Conservation (phyloP, 2,329 filamentous ascomycete genomes). For the Ophiocordyceps camponoti-saundersi region DNA sequence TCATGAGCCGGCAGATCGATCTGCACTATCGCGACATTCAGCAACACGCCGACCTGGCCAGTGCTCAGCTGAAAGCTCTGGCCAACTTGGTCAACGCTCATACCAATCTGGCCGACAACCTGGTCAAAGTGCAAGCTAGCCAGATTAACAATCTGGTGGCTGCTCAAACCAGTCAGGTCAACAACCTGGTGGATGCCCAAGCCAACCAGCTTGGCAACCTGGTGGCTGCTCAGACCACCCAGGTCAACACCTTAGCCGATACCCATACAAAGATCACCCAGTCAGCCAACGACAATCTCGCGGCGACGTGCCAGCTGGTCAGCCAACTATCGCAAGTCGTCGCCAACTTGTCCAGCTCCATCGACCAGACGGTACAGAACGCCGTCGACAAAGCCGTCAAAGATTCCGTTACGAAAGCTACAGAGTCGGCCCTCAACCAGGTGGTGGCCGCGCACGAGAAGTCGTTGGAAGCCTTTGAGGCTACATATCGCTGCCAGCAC, state of each 20-base stretch:
- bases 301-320: neutral
- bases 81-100: neutral
- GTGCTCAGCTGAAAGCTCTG: slow-evolving; percentile 3
- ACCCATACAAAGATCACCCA: neutral
- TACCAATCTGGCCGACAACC: neutral
- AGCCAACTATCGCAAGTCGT: neutral
- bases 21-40: slow-evolving; percentile 7
- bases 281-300: slow-evolving; percentile 7
- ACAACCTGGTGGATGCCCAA: neutral
- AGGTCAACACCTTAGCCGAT: neutral
- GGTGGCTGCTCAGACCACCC: slow-evolving; percentile 1
- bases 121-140: too few species aligned
- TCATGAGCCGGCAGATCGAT: slow-evolving; percentile 11
- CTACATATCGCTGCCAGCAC: slow-evolving; percentile 4
- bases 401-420: slow-evolving; percentile 2
- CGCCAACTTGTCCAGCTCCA: slow-evolving; percentile 1
- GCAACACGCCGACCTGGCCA: slow-evolving; percentile 5
- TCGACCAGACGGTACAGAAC: slow-evolving; percentile 9
- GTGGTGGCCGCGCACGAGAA: slow-evolving; percentile 1
- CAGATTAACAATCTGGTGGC: neutral
- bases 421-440: slow-evolving; percentile 3
- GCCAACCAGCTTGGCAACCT: slow-evolving; percentile 4
- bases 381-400: slow-evolving; percentile 6
- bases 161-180: neutral
- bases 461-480: neutral